Evolutionary conservation across 352 stramenopile species (phyloP).

Genomic region (Pythium brassicae): DNA sequence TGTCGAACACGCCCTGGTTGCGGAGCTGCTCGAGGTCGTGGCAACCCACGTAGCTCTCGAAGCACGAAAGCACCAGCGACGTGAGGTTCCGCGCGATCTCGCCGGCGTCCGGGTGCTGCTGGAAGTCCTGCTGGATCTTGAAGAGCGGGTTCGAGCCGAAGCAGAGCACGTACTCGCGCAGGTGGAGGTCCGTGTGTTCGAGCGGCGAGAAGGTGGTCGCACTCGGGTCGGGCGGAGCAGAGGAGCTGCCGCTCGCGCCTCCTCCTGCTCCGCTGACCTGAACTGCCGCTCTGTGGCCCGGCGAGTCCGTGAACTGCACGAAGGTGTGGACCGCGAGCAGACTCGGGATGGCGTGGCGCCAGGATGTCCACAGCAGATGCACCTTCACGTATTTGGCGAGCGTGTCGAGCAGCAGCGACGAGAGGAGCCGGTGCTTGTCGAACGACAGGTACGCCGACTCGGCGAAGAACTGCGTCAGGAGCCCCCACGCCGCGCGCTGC

Average conservation of each 20-base stretch:
- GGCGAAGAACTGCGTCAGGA: slow-evolving; percentile 34
- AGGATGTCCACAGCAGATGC: slow-evolving; percentile 56
- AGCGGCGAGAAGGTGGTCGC: slow-evolving; percentile 20
- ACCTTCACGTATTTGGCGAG: slow-evolving; percentile 57
- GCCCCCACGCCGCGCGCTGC: slow-evolving; percentile 49
- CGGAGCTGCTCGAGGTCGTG: slow-evolving; percentile 47
- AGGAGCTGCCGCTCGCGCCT: neutral
- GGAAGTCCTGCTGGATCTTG: slow-evolving; percentile 56
- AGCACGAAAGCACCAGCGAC: slow-evolving; percentile 49
- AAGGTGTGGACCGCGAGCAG: slow-evolving; percentile 44
- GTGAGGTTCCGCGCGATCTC: slow-evolving; percentile 25
- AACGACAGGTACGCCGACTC: slow-evolving; percentile 33
- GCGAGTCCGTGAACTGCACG: slow-evolving; percentile 10
- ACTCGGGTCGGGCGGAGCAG: neutral
- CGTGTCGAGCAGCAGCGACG: slow-evolving; percentile 42
- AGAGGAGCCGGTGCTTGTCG: slow-evolving; percentile 50
- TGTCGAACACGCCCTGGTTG: slow-evolving; percentile 44
- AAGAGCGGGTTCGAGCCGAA: slow-evolving; percentile 52
- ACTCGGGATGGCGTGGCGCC: slow-evolving; percentile 27
- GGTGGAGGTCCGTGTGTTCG: slow-evolving; percentile 31
- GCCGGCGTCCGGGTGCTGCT: slow-evolving; percentile 29
- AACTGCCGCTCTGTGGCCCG: slow-evolving; percentile 10
- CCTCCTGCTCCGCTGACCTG: neutral
- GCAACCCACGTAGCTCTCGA: slow-evolving; percentile 38
- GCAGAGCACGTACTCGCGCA: slow-evolving; percentile 55